Base-by-base conservation (phyloP, 805 yeast species). In the Blastobotrys peoriensis region DNA sequence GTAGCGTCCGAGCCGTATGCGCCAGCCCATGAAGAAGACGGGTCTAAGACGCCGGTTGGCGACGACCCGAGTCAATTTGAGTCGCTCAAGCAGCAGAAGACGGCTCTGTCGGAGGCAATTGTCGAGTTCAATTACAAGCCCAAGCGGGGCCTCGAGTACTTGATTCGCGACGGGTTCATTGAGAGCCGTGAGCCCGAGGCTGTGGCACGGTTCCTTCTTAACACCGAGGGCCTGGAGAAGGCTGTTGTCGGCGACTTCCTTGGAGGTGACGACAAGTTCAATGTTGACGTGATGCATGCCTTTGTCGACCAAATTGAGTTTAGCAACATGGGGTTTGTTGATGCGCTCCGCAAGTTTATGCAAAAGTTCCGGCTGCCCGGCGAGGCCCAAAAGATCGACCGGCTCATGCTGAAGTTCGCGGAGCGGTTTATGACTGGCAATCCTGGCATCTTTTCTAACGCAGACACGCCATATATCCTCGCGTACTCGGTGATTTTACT, bases 371-470 rank as follows among this genome's bases (percentile, higher is more conserved):
- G 98, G 62, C 73, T 93, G 48, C 98, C 99, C 2, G 99, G 99
- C 41, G 99, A 93, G 66, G 89, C 96, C 3, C 99, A 93, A 67
- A 91, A 93, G 59, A 91, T 93, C 60, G 98, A 93, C 70, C 75
- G 99, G 55, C 87, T 81, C 60, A 86, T 94, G 96, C 76, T 93
- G 61, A 91, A 93, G 59, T 94, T 94, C 69, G 98, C 98, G 3
- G 95, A 87, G 64, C 74, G 95, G 53, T 93, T 81, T 60, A 81
- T 81, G 18, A 80, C 84, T 52, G 96, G 91, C 49, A 93, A 93
- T 60, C 96, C 96, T 6, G 71, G 71, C n/a, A 73, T 81, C 0
- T 91, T 91, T 63, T 80, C 95, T 0, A 86, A 86, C 57, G 96
- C 98, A 3, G 98, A 88, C 58, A 80, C 96, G 0, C 95, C 96